Conservation (phyloP, 768 basidiomycete genomes). For the Gloeophyllum trabeum region DNA sequence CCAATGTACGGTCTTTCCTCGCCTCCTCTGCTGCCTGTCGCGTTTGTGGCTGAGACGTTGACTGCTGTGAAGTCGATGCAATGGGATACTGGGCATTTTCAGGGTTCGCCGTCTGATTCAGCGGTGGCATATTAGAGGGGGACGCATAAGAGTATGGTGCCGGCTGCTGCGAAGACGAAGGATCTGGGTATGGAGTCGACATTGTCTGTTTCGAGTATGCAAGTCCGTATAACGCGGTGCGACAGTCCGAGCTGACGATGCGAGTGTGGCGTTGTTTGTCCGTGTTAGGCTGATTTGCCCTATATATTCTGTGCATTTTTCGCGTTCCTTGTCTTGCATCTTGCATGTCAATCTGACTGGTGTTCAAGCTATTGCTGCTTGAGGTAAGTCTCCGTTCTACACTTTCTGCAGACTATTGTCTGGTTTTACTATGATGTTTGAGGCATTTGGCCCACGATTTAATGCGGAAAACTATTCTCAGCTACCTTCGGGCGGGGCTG, state of each 20-base stretch:
- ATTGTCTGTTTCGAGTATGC: too few relatives aligned
- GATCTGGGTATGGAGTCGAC: conserved; percentile 19
- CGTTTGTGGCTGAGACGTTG: conserved; percentile 28
- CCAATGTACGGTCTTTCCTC: conserved; percentile 80
- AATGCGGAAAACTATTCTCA: conserved; percentile 85
- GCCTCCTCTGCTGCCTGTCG: conserved; percentile 73
- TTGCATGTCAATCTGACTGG: too few relatives aligned
- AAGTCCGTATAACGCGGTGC: too few relatives aligned
- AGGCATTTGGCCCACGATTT: conserved; percentile 79
- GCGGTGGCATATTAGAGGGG: conserved; percentile 5
- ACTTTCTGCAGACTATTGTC: too few relatives aligned
- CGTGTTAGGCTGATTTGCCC: background rate
- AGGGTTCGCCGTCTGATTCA: conserved; percentile 8
- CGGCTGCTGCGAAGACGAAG: conserved; percentile 19
- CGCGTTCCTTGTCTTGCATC: conserved; percentile 6
- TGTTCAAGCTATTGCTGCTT: too few relatives aligned
- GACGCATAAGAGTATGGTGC: conserved; percentile 9
- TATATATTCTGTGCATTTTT: conserved; percentile 1
- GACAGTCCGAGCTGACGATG: background rate
- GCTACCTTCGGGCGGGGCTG: conserved; percentile 72
- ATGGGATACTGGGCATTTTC: conserved; percentile 12
- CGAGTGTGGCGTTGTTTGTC: background rate
- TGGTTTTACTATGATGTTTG: conserved; percentile 56
- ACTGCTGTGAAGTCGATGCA: background rate
- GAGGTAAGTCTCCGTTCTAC: conserved; percentile 13